Conservation (phyloP, 1,139 yeast species). For the Diutina pseudorugosa region DNA sequence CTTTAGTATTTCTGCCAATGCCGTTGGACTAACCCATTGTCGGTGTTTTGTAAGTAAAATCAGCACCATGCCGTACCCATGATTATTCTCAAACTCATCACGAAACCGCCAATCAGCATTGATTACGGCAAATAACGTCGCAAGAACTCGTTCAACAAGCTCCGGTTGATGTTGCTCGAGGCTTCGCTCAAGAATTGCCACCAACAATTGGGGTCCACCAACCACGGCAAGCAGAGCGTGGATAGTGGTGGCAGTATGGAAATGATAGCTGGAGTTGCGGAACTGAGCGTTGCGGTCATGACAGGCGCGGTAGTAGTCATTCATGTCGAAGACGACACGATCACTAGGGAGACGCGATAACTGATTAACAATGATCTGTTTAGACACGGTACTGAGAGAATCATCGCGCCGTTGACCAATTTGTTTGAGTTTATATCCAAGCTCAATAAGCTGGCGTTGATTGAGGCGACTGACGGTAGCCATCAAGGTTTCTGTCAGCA, state of each 20-base stretch:
- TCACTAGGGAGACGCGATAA: background rate
- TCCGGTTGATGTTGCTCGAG: conserved; percentile 9
- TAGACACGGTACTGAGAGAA: background rate
- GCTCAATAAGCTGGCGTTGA: background rate
- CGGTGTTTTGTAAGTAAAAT: conserved; percentile 16
- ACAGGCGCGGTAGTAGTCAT: conserved; percentile 1
- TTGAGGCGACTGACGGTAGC: background rate
- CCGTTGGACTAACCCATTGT: conserved; percentile 9
- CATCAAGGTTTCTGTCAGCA: conserved; percentile 17
- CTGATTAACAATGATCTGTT: background rate
- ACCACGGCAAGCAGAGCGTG: conserved; percentile 21
- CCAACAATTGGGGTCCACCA: conserved; percentile 25
- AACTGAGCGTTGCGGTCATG: background rate
- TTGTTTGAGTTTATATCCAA: background rate
- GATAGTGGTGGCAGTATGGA: conserved; percentile 6
- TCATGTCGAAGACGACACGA: background rate
- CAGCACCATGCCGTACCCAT: conserved; percentile 28
- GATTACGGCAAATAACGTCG: conserved; percentile 17
- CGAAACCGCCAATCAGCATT: conserved; percentile 25
- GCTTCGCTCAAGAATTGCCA: conserved; percentile 20
- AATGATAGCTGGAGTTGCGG: background rate
- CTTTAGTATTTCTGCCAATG: background rate
- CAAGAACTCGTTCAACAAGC: conserved; percentile 14
- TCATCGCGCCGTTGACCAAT: background rate
- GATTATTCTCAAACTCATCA: conserved; percentile 30